Base-by-base conservation (phyloP, 225 moss, liverwort and hornwort species). In the Ulota crispa region DNA sequence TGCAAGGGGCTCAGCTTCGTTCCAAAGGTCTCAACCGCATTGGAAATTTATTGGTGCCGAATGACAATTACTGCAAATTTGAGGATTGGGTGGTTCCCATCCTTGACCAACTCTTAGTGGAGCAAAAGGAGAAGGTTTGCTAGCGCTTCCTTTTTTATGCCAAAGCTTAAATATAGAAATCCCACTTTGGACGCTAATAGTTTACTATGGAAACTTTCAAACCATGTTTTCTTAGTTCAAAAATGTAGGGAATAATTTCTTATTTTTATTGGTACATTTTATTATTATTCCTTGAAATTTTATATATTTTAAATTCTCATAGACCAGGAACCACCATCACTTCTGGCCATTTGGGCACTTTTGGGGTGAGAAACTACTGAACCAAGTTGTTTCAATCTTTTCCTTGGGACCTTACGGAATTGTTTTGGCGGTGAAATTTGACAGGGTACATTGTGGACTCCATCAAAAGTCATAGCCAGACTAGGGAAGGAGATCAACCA, bases 31-130 rank as follows among this genome's bases (percentile, higher is more conserved):
- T 99, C n/a, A 99, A 99, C 70, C 94, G 98, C 31, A 99, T 99
- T 80, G 98, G 98, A 34, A 99, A 99, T 76, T 86, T 99, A 37
- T 76, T 99, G 70, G 90, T 99, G 53, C 98, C 98, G 5, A 99
- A 99, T 73, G 84, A 96, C 62, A 99, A 99, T 77, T 99, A 99
- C 54, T 96, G 98, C 89, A 87, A 86, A 79, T 99, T 99, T 91
- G 94, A 99, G 81, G 96, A 96, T 80, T 99, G 98, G 98, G 83
- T 99, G 72, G 68, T 88, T 56, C 98, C 98, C 64, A 89, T 99
- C 69, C 93, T 99, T 37, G 94, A 99, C 81, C 93, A 93, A 70
- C 94, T 99, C 60, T 75, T 99, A 76, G 73, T 85, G 11, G 98
- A 99, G 82, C 98, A 99, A 82, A 94, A 80, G 70, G 93, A 92